Percentiles rank a stretch among this genome's conserved stretches.
These are phyloP conservation scores for Martensiomyces pterosporus DNA, from an alignment of 192 early-diverging fungal genomes.

Conservation along the genomic window DNA sequence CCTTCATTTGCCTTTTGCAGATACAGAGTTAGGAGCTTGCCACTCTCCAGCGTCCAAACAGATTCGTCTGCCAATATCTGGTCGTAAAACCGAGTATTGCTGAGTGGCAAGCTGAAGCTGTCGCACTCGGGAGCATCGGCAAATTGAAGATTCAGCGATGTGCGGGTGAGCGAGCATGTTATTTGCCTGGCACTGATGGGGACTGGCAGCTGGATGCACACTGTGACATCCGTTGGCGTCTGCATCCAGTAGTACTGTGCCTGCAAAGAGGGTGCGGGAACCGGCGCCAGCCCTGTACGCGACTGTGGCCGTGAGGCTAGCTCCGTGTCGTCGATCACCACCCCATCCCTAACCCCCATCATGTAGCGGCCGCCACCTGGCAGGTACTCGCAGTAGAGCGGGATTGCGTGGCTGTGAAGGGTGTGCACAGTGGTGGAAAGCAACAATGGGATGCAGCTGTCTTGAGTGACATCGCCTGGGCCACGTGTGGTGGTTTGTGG, in stretches of 20 bases:
- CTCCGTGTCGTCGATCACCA: conserved; percentile 44
- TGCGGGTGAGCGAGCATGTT: conserved; percentile 53
- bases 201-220: conserved; percentile 57
- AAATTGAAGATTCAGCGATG: conserved; percentile 47
- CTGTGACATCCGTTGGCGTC: conserved; percentile 58
- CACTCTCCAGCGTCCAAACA: conserved; percentile 65
- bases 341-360: conserved; percentile 30
- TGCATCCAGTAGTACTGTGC: conserved; percentile 68
- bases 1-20: conserved; percentile 59
- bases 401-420: conserved; percentile 39
- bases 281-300: background rate
- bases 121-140: conserved; percentile 12
- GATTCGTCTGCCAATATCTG: conserved; percentile 55
- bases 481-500: background rate
- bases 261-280: background rate
- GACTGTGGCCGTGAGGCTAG: conserved; percentile 1
- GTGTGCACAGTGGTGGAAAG: conserved; percentile 11
- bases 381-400: conserved; percentile 34
- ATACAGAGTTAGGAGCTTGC: conserved; percentile 56
- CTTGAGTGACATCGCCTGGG: no score
- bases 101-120: conserved; percentile 3
- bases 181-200: conserved; percentile 54
- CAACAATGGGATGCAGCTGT: background rate
- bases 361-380: conserved; percentile 13
- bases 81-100: conserved; percentile 23